Base-by-base conservation (phyloP, 352 stramenopile genomes). In the Globisporangium lucens region DNA sequence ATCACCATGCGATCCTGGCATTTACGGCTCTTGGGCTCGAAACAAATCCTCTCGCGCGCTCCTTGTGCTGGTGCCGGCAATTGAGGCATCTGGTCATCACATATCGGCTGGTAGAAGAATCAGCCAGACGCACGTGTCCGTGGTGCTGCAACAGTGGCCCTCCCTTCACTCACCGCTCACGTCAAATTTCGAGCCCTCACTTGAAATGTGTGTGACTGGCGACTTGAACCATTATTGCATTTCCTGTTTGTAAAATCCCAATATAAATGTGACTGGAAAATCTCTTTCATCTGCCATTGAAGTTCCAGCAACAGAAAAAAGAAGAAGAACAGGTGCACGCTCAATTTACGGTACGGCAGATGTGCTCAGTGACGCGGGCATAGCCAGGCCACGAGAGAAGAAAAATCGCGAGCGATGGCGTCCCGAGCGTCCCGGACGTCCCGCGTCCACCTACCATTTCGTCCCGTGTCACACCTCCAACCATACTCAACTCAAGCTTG, bases 261-360 rank as follows among this genome's bases (percentile, higher is more conserved):
- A 17, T 43, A 12, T 43, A 43, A 43, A 43, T n/a, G n/a, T 43
- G 43, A 49, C 43, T 49, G 43, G 43, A 49, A 13, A 13, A 47
- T 13, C 12, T 20, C 29, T 43, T 35, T 4, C 29, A n/a, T 33
- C 29, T 43, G 17, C 17, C 7, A 60, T 60, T 60, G 55, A 60
- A 60, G 55, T 60, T 60, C 15, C 30, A 15, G 52, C 55, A 2
- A 10, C 55, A 60, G 55, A 60, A 60, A 66, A 65, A 56, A 57
- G 30, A 57, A 65, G 46, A 27, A n/a, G 29, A 30, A 47, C 13
- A 47, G 41, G 41, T 47, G 13, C 41, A 47, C 41, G 4, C 41
- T 47, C 4, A 1, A 38, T 38, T 38, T 38, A 38, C 35, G 35
- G 35, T 38, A 38, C 35, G 15, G 41, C 10, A 43, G 52, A 58